Base-by-base conservation (phyloP, 345 rosid genomes). In the Salix suchowensis region DNA sequence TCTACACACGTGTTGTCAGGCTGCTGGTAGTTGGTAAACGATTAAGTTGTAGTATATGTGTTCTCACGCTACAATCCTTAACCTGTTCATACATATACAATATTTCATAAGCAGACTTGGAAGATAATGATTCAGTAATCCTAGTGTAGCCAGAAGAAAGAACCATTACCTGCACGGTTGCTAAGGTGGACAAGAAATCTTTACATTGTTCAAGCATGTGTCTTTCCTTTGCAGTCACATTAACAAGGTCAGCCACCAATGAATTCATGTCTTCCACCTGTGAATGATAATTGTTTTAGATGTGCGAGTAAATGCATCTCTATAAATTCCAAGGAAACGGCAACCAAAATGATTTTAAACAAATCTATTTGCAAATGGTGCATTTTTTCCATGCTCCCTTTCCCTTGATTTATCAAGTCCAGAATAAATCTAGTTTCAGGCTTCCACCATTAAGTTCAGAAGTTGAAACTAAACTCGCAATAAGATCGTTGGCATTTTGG, bases 41-140 rank as follows among this genome's bases (percentile, higher is more conserved):
- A 76, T 85, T 88, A 82, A 87, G 84, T 85, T 94, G 97, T 82
- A 91, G 80, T 83, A 89, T 80, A 77, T 94, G 97, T 48, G 97
- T 92, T 84, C 93, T 90, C 92, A 92, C 80, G 92, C 97, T 94
- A 82, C 91, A 87, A 78, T 88, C 88, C 70, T 89, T 91, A 64
- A 91, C 93, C 98, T 92, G 91, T 81, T 78, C 39, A 65, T 70
- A 55, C 44, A 30, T 34, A 40, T 23, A 65, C 39, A 19, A 18
- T 26, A 16, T 36, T 64, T 6, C 16, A 55, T 60, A 39, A 85
- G 66, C 65, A 69, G 76, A 67, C 40, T 37, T 50, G 67, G 65
- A 71, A 19, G 65, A 65, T 28, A 39, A 5, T 6, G 10, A 24
- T 54, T 16, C 11, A 21, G 24, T 55, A 36, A 18, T 58, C 64